These are phyloP conservation scores for Chalciporus pseudorubinellus DNA, from an alignment of 768 basidiomycete genomes.

Conservation along the genomic window DNA sequence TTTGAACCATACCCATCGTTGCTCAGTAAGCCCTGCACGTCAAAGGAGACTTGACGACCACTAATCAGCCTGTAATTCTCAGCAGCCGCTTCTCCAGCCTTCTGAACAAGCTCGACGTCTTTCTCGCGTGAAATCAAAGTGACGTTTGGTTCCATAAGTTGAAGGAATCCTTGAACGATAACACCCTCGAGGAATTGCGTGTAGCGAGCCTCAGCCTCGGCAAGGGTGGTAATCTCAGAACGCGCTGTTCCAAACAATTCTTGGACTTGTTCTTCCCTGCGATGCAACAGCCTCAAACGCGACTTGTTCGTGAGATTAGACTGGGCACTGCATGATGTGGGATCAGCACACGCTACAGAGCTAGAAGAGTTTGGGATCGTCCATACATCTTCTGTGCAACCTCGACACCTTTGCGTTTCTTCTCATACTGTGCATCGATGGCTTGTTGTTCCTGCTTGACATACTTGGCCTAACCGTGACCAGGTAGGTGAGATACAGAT, in stretches of 20 bases:
- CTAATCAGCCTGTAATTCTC: slow-evolving; percentile 74
- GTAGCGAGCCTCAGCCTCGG: slow-evolving; percentile 68
- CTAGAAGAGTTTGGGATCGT: not conserved
- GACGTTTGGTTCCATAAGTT: slow-evolving; percentile 72
- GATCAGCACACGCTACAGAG: slow-evolving; percentile 1
- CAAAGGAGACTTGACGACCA: slow-evolving; percentile 58
- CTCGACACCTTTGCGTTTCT: slow-evolving; percentile 93
- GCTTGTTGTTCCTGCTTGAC: slow-evolving; percentile 95
- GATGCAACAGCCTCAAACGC: slow-evolving; percentile 83
- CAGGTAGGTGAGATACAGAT: not conserved
- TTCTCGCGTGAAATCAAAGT: slow-evolving; percentile 64
- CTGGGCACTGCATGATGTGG: slow-evolving; percentile 60
- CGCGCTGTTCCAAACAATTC: slow-evolving; percentile 81
- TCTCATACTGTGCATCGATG: slow-evolving; percentile 92
- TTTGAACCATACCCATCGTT: slow-evolving; percentile 59
- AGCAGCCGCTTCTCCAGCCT: slow-evolving; percentile 64
- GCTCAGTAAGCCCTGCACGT: slow-evolving; percentile 59
- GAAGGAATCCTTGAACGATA: slow-evolving; percentile 83
- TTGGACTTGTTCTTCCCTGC: slow-evolving; percentile 89
- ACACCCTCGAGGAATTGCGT: slow-evolving; percentile 78
- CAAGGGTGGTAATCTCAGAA: slow-evolving; percentile 56
- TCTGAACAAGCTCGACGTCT: slow-evolving; percentile 59
- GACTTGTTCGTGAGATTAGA: slow-evolving; percentile 97
- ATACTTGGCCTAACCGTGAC: slow-evolving; percentile 76
- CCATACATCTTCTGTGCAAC: slow-evolving; percentile 94